Base-by-base conservation (phyloP, 768 basidiomycete species). In the Boletus rex-veris region DNA sequence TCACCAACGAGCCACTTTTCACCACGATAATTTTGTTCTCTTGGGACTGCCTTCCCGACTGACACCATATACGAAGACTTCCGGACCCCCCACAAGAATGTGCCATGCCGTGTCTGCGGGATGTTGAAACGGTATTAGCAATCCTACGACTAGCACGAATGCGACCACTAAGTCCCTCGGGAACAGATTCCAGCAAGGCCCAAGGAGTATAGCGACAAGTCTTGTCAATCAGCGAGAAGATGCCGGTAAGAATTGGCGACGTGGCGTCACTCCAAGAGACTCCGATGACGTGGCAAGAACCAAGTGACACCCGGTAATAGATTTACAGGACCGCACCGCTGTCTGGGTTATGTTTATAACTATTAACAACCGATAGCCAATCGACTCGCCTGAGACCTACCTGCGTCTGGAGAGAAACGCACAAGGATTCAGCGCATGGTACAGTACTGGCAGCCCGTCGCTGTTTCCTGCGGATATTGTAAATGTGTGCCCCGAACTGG, bases 161-260 rank as follows among this genome's bases (percentile, higher is more conserved):
- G 33, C 33, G 33, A 33, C 12, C 10, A 14, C 33, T 30, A 62
- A 16, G 1, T 39, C 18, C 30, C 14, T 60, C 14, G 33, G 33
- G 12, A 12, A 33, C 14, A 14, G 1, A 3, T 33, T 33, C 8
- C 33, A 33, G 33, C 5, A 14, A 33, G 46, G 9, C 38, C 38
- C 54, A 9, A 67, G 21, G 3, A 48, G 21, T 47, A 52, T 1
- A 18, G 56, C 0, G 65, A 60, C 30, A 66, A 7, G 31, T 12
- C 35, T 30, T 62, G 50, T 63, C 66, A 5, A 66, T 37, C 1
- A 66, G 48, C 6, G 18, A 45, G 41, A 58, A 44, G 48, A 57
- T 26, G 2, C 12, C 12, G 12, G 33, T 14, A 35, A 35, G 55
- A 52, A 12, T 28, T 28, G 8, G 28, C 1, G 54, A 40, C 15